Base-by-base conservation (phyloP, 148 eudicot species). In the Amaranthus cruentus region DNA sequence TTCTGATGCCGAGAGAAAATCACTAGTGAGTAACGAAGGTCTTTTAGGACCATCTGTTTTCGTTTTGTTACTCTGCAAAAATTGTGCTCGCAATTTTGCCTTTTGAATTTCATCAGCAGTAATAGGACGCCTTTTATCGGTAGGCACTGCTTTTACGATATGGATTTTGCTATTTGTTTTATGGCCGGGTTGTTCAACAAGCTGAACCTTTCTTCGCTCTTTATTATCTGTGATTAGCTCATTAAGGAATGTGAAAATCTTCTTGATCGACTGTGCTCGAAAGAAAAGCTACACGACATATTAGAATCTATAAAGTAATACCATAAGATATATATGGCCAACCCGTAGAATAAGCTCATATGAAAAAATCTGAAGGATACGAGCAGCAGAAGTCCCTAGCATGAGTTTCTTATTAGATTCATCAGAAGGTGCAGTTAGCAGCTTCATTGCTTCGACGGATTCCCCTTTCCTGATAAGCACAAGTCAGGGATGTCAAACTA, bases 91-190 rank as follows among this genome's bases (percentile, higher is more conserved):
- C 81, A 90, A 28, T 81, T 95, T 95, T 15, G 97, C 99, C 77
- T 95, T 95, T 73, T 92, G 97, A 66, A 95, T 95, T 66, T 95
- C 99, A 77, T 95, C 99, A 58, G 97, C 99, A 49, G 99, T 92
- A 70, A 95, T 80, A 10, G 99, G 99, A 10, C 99, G 99, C 54
- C 87, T 82, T 78, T 85, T 90, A 81, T 69, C 84, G 78, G 83
- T 76, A 62, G 80, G 60, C 57, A 68, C 79, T 7, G 85, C 72
- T 83, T 84, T 90, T 69, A 80, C 85, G 77, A 81, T 94, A 43
- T 79, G 71, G 78, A 80, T 85, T 70, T 96, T 90, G 47, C 71
- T 86, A 74, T 85, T 79, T 43, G 81, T 42, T 76, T 82, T 95
- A 71, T 95, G 97, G 68, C 97, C 90, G 54, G 99, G 96, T 69